Evolutionary conservation across 129 eudicot genomes (phyloP).

Genomic region (Silybum marianum): DNA sequence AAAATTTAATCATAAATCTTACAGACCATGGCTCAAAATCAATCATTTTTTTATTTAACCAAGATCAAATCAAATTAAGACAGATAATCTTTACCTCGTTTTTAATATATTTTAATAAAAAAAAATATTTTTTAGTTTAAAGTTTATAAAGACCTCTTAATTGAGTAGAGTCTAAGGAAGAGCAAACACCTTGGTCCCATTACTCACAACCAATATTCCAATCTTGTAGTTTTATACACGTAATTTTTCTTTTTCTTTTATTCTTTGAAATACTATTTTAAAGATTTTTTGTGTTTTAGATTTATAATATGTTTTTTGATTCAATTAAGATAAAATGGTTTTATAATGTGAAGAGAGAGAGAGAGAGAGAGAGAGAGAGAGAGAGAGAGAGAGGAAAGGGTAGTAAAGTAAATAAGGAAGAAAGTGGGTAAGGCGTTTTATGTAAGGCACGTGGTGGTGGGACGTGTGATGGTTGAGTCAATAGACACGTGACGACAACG

Average conservation of each 20-base stretch:
- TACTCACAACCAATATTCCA: slow-evolving; percentile 15
- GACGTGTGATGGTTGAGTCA: slow-evolving; percentile 35
- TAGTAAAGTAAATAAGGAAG: neutral
- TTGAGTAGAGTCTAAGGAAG: slow-evolving; percentile 47
- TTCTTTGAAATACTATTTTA: neutral
- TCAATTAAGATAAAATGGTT: no score
- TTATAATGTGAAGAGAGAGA: neutral
- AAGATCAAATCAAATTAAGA: neutral
- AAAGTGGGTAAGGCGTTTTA: slow-evolving; percentile 19
- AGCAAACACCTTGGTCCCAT: slow-evolving; percentile 16
- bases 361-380: no score
- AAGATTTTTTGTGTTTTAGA: neutral
- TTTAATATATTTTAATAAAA: neutral
- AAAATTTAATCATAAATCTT: neutral
- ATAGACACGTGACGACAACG: slow-evolving; percentile 47
- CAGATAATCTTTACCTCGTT: neutral
- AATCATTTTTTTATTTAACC: neutral
- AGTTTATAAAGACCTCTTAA: slow-evolving; percentile 23
- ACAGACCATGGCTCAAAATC: neutral
- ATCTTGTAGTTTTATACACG: neutral
- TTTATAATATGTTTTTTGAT: no score
- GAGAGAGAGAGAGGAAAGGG: no score
- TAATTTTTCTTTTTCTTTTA: neutral
- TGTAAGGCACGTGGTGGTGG: slow-evolving; percentile 48
- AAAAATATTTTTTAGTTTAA: neutral